phyloP scores from a whole-genome alignment of 768 basidiomycete species.

The Mycena kentingensis region DNA sequence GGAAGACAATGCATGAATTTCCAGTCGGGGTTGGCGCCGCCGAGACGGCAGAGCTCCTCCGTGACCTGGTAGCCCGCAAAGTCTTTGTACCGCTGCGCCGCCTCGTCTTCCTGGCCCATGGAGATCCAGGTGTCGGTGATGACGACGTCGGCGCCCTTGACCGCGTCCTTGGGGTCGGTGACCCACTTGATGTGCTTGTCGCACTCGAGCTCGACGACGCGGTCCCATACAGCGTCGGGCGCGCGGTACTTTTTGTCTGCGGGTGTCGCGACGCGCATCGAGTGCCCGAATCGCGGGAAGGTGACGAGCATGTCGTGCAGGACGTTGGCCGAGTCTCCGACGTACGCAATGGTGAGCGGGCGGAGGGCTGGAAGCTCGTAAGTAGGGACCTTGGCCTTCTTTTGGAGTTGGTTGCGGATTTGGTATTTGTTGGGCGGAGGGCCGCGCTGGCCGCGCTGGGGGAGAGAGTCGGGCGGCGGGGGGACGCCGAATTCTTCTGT shows the following conservation, averaged over 20 bases:
- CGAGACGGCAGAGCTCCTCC: conserved; percentile 76
- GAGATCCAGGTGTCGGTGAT: conserved; percentile 99
- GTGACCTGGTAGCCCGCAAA: conserved; percentile 96
- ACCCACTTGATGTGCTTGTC: conserved; percentile 76
- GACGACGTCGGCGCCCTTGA: conserved; percentile 88
- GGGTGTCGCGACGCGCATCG: conserved; percentile 83
- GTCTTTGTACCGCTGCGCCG: conserved; percentile 78
- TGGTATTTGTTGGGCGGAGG: conserved; percentile 25
- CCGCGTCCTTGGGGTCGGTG: conserved; percentile 81
- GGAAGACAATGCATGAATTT: conserved; percentile 97
- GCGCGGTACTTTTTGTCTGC: conserved; percentile 60
- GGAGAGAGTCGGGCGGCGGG: conserved; percentile 3
- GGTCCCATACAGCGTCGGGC: conserved; percentile 75
- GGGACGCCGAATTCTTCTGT: conserved; percentile 52
- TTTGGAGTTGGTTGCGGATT: conserved; percentile 4
- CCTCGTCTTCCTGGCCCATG: conserved; percentile 98
- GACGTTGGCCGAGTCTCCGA: conserved; percentile 95
- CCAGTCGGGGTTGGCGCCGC: conserved; percentile 86
- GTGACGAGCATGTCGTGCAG: conserved; percentile 97
- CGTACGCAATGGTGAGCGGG: conserved; percentile 87
- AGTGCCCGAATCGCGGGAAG: conserved; percentile 87
- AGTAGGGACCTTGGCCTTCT: conserved; percentile 5
- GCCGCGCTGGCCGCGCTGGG: conserved; percentile 15
- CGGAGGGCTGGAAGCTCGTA: conserved; percentile 52
- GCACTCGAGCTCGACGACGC: conserved; percentile 74